phyloP scores from a whole-genome alignment of 225 moss, liverwort and hornwort genomes.

The Physcomitrellopsis africana region DNA sequence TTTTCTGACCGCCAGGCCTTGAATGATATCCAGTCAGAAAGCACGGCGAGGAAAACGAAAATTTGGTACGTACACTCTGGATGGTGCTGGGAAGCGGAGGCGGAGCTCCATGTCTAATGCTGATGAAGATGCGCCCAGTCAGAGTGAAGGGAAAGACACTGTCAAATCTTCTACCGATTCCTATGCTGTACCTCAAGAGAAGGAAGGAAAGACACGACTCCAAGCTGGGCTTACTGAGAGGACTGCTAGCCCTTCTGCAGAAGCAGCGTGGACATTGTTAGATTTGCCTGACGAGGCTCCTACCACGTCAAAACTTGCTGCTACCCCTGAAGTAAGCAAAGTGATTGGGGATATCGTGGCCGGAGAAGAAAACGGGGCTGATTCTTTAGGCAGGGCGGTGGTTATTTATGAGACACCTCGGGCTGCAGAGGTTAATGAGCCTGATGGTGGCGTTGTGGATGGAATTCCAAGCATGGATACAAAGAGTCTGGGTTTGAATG shows the following conservation, averaged over 20 bases:
- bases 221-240: conserved; percentile 30
- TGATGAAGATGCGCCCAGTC: conserved; percentile 67
- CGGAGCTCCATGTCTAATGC: conserved; percentile 50
- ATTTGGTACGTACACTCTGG: conserved; percentile 80
- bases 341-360: conserved; percentile 17
- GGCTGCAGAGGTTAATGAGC: conserved; percentile 20
- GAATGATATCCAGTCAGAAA: conserved; percentile 61
- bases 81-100: conserved; percentile 78
- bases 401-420: conserved; percentile 24
- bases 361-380: conserved; percentile 41
- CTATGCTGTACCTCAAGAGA: conserved; percentile 64
- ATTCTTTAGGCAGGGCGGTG: conserved; percentile 36
- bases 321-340: conserved; percentile 34
- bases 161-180: conserved; percentile 66
- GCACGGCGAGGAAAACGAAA: conserved; percentile 69
- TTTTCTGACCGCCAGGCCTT: conserved; percentile 25
- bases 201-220: conserved; percentile 35
- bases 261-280: conserved; percentile 63
- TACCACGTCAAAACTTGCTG: conserved; percentile 40
- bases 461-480: conserved; percentile 26
- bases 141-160: conserved; percentile 69
- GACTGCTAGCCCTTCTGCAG: conserved; percentile 59
- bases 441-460: conserved; percentile 38
- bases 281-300: conserved; percentile 61
- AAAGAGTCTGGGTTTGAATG: conserved; percentile 32